These are phyloP conservation scores for Pyricularia sp. DNA, from an alignment of 2,329 filamentous ascomycete species.

Conservation along the genomic window DNA sequence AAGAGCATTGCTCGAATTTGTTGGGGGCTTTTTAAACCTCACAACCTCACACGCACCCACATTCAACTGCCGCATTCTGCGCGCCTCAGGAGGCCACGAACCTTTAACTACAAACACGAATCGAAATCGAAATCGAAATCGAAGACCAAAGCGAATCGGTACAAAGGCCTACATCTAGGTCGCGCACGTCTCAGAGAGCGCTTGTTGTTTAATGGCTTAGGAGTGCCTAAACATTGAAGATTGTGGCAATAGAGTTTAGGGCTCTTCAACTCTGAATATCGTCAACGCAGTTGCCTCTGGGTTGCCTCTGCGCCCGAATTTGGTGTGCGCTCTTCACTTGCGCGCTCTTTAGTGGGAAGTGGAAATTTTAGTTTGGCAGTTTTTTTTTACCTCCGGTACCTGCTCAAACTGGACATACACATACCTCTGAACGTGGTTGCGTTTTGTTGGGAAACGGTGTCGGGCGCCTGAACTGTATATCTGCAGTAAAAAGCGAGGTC, in stretches of 20 bases:
- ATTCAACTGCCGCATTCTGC: background rate
- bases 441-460: background rate
- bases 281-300: background rate
- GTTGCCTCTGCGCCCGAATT: background rate
- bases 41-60: too few species aligned
- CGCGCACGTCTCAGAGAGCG: background rate
- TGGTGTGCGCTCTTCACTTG: background rate
- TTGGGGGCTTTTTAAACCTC: background rate
- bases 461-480: background rate
- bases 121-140: background rate
- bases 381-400: background rate
- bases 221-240: background rate
- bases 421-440: background rate
- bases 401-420: background rate
- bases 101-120: background rate
- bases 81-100: background rate
- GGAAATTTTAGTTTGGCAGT: background rate
- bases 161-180: background rate
- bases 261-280: background rate
- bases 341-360: background rate
- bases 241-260: background rate
- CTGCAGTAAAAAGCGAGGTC: background rate
- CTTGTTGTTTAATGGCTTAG: background rate
- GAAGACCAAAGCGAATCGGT: background rate
- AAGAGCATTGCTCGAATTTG: background rate